Evolutionary conservation across 1,284 basidiomycete genomes (phyloP).

Genomic region (Tylopilus orsonianus): DNA sequence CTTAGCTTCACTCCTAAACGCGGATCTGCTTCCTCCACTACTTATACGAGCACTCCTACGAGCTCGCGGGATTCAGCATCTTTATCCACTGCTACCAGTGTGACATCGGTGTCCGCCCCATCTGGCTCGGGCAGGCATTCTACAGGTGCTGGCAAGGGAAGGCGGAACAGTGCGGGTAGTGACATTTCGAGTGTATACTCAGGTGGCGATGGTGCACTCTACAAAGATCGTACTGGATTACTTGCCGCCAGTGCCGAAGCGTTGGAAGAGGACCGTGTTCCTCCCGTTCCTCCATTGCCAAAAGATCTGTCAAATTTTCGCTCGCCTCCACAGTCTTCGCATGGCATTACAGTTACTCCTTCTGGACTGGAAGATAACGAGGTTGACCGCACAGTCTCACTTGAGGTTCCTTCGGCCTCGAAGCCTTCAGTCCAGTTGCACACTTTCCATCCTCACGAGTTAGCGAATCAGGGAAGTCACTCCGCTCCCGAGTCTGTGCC

Average conservation of each 20-base stretch:
- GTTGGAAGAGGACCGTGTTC: constrained; percentile 67
- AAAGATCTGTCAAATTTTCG: constrained; percentile 84
- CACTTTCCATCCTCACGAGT: constrained; percentile 16
- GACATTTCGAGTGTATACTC: constrained; percentile 78
- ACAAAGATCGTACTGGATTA: constrained; percentile 66
- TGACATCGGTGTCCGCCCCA: constrained; percentile 68
- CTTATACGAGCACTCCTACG: constrained; percentile 72
- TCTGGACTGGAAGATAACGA: constrained; percentile 37
- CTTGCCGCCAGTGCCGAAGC: constrained; percentile 55
- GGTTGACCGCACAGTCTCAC: constrained; percentile 46
- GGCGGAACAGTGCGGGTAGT: constrained; percentile 83
- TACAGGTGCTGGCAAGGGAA: constrained; percentile 47
- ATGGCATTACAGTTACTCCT: constrained; percentile 50
- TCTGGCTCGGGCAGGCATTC: constrained; percentile 71
- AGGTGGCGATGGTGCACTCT: constrained; percentile 51
- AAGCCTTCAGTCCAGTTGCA: constrained; percentile 34
- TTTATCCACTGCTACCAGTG: constrained; percentile 71
- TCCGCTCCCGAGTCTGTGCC: constrained; percentile 43
- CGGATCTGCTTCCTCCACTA: constrained; percentile 86
- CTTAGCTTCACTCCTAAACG: constrained; percentile 80
- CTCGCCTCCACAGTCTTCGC: constrained; percentile 60
- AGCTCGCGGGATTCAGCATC: constrained; percentile 84
- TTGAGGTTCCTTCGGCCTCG: constrained; percentile 50
- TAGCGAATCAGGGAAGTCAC: constrained; percentile 32
- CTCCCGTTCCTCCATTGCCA: constrained; percentile 94